Evolutionary conservation across 495 filamentous ascomycete species (phyloP), one percentile per base, ranked within the genome.

Genomic region (Oidiodendron maius): DNA sequence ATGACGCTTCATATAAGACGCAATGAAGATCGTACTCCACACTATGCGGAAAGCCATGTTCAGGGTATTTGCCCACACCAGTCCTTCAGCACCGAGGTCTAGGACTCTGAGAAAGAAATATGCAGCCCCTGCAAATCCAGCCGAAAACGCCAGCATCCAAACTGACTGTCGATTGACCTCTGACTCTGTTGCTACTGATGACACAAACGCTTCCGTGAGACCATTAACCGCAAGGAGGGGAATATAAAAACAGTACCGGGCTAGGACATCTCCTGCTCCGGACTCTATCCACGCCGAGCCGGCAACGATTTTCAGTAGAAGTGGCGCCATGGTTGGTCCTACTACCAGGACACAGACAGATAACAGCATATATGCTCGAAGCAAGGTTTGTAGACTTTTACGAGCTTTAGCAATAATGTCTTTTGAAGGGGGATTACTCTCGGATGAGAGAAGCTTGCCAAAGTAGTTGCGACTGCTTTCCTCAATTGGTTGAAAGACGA

Each of bases 401-500:
- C 60, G 50, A 22, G 78, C 72, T 44, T 70, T 66, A 11, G 41
- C 32, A 22, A 69, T 46, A 4, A 40, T 25, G 13, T 45, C 21
- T 43, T 46, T 51, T 1, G 52, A 39, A 6, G 51, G 42, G 4
- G 21, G 22, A 10, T 48, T 45, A 10, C 48, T 40, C 11, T 40
- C 24, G 32, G 47, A 60, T 52, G 59, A 80, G 54, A 81, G 71
- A 5, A 96, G 73, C 40, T 82, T 82, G 26, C 85, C 86, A 61
- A 97, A 96, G 50, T 95, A 77, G 53, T 82, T 87, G 18, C 94
- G 83, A 51, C 83, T 86, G 55, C 83, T 88, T 64, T 97, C 94
- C 60, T 99, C 93, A 56, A 97, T 78, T 9, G 93, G 93, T 58
- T 96, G 93, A 63, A 99, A 93, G 46, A 99, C 66, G 47, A 96